Evolutionary conservation across 2,329 filamentous ascomycete species (phyloP), one percentile per base, ranked within the genome.

Genomic region (Alternaria angustiovoidea): DNA sequence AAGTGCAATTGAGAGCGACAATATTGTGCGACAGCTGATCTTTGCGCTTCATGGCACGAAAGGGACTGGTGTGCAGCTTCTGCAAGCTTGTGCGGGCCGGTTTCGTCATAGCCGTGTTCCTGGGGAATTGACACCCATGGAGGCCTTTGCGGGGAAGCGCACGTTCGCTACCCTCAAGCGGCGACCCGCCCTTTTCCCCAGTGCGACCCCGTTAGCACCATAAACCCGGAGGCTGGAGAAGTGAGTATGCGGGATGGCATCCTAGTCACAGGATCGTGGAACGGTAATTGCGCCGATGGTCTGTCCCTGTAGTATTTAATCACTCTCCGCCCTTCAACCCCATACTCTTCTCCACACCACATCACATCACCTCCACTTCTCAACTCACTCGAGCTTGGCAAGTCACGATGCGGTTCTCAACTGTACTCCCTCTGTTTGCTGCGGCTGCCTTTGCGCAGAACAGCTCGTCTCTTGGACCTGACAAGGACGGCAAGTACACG

Each of bases 401-500:
- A 65, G 62, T 61, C 69, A 68, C 56, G 52, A 75, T 75, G 72
- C 67, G 70, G 68, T 63, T 70, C 46, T 62, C 66, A 14, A 56
- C 66, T 46, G 57, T 67, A 43, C 55, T 72, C 28, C 60, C 70
- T 36, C 46, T 74, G 48, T 64, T 76, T 43, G 68, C 67, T 53
- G 69, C 72, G 32, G 63, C 71, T 59, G 67, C 70, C 8, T 26
- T 71, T 51, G 71, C 72, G 38, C 70, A 76, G 67, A 70, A 73
- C 61, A 59, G 47, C 47, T 55, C 39, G 46, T 52, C 71, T 8
- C 54, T 65, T 26, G 74, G 74, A 9, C 75, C 76, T 41, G 73
- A 79, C 57, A 65, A 75, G 48, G 74, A 83, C 58, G 82, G 82
- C 63, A 91, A 93, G 78, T 93, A 92, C 81, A 89, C 88, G 81